Base-by-base conservation (phyloP, 2,329 filamentous ascomycete genomes). In the Diaporthe sp. region DNA sequence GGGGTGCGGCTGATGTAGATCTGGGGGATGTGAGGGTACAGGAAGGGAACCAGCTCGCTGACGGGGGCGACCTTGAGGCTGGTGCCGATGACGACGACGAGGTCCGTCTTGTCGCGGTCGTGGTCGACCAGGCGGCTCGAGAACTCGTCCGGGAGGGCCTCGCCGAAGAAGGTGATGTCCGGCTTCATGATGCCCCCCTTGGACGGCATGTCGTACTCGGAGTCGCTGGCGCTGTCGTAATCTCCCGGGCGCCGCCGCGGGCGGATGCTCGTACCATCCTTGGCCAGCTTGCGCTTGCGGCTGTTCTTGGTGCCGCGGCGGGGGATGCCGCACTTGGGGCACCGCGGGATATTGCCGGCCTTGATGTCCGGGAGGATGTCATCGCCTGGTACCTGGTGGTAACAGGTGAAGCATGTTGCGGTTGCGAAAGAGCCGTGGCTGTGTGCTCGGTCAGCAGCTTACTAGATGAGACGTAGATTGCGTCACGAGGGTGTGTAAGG, bases 141-240 rank as follows among this genome's bases (percentile, higher is more conserved):
- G 83, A 99, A 99, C 78, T 91, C 90, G 78, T 94, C 92, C 0
- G 96, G 96, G 1, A 99, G 92, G 68, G 92, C 89, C 85, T 99
- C 97, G 78, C 96, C 96, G 80, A 98, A 98, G 86, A 99, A 98
- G 61, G 95, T 98, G 81, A 99, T 98, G 85, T 98, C 96, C 12
- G 97, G 97, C 88, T 94, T 98, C 95, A 97, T 97, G 81, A 97
- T 92, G 73, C 94, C 95, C 3, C 92, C 90, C 63, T 89, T 87
- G 2, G 92, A 91, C 77, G 92, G 88, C 63, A 93, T 91, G 72
- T 91, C 86, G 75, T 81, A 88, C 53, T 87, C 86, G 37, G 85
- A 85, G 70, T 88, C 86, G 19, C 87, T 83, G 51, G 81, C 84
- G 58, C 81, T 83, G 75, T 84, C 83, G 77, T 82, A 83, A 73